These are phyloP conservation scores for Phalaenopsis aphrodite DNA, from an alignment of 106 monocot genomes.

Conservation along the genomic window DNA sequence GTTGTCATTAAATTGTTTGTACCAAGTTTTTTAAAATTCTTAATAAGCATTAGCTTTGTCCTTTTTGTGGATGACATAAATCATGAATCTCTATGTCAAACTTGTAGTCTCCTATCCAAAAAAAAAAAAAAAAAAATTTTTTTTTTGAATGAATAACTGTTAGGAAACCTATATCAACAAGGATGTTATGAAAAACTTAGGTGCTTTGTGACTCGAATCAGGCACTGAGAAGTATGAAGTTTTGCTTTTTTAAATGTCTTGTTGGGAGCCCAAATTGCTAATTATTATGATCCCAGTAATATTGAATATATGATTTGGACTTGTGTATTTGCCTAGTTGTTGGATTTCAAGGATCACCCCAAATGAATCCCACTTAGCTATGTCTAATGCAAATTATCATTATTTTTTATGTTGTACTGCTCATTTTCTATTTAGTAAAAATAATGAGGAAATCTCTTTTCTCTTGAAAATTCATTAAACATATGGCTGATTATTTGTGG, in stretches of 20 bases:
- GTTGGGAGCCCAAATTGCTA: background rate
- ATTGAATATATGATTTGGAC: background rate
- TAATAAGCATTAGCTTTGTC: background rate
- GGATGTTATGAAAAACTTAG: background rate
- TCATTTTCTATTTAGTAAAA: background rate
- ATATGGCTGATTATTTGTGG: background rate
- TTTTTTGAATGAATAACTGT: background rate
- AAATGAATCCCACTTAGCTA: background rate
- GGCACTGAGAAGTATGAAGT: background rate
- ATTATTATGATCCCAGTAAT: background rate
- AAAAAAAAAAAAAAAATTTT: background rate
- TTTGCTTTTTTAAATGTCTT: background rate
- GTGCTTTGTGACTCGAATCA: background rate
- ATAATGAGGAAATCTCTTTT: background rate
- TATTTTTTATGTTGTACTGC: background rate
- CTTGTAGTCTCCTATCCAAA: background rate
- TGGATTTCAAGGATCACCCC: background rate
- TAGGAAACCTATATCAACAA: background rate
- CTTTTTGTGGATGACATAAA: background rate
- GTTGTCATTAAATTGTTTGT: background rate
- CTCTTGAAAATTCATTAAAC: background rate
- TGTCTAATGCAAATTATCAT: too few relatives aligned
- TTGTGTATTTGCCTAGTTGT: background rate
- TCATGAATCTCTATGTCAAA: background rate
- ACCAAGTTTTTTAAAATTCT: background rate